Evolutionary conservation across 2,329 filamentous ascomycete species (phyloP), one percentile per base, ranked within the genome.

Genomic region (Colletotrichum eremochloae): DNA sequence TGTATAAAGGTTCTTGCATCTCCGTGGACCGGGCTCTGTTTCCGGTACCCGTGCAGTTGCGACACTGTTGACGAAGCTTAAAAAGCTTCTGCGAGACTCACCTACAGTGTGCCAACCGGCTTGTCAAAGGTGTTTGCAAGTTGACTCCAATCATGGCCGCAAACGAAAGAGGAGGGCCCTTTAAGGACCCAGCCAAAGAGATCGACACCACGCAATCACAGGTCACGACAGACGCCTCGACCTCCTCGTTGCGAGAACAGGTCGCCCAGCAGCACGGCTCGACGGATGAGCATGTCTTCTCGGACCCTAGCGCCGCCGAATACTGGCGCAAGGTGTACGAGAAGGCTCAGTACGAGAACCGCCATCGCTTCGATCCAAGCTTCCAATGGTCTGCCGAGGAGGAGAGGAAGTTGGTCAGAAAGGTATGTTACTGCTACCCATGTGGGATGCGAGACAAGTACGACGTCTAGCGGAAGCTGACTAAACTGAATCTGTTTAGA

Each of bases 331-430:
- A 80, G 5, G 77, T 89, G 5, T 90, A 90, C 72, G 87, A 90
- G 73, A 84, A 85, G 8, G 86, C 87, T 1, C 73, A 79, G 0
- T 92, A 91, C 75, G 90, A 92, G 79, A 90, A 90, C 24, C 81
- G 85, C 0, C 89, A 92, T 76, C 85, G 89, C 15, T 92, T 89
- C 76, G 89, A 92, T 74, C 87, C 88, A 14, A 74, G 14, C 31
- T 74, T 61, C 57, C 48, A 72, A 53, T 88, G 86, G 86, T 83
- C 83, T 0, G 80, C 82, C 4, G 82, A 84, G 18, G 86, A 87
- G 65, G 86, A 88, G 77, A 82, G 81, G 73, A 82, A 78, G 65
- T 76, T 88, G 5, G 79, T 87, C 18, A 79, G 81, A 68, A 86
- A 85, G 79, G 84, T 86, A 73, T 33, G 38, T 3, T 18, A 18